These are phyloP conservation scores for Calcarisporium arbuscula DNA, from an alignment of 2,329 filamentous ascomycete species.

Conservation along the genomic window DNA sequence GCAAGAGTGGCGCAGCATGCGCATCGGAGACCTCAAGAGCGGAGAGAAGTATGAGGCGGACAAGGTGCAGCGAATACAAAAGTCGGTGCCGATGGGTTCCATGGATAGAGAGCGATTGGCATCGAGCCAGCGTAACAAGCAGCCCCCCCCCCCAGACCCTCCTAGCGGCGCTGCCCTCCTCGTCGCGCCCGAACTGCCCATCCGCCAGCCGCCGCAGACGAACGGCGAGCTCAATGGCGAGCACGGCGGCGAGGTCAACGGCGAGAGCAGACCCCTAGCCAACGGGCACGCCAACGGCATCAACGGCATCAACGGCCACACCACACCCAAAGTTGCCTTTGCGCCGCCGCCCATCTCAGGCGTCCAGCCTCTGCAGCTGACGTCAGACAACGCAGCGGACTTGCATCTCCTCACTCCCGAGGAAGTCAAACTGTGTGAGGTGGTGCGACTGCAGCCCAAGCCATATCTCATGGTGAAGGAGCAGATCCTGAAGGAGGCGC, in stretches of 20 bases:
- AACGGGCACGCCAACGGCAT: constrained; percentile 47
- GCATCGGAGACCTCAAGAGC: constrained; percentile 75
- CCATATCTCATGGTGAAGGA: constrained; percentile 95
- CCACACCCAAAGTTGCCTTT: constrained; percentile 41
- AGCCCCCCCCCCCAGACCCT: constrained; percentile 59
- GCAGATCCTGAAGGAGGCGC: constrained; percentile 79
- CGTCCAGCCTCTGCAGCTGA: constrained; percentile 59
- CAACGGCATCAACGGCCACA: constrained; percentile 32
- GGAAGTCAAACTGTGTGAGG: constrained; percentile 79
- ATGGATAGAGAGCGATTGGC: constrained; percentile 78
- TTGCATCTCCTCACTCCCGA: constrained; percentile 79
- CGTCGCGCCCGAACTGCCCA: constrained; percentile 70
- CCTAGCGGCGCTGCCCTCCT: constrained; percentile 69
- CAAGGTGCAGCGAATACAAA: constrained; percentile 70
- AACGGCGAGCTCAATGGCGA: constrained; percentile 39
- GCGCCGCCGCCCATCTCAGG: constrained; percentile 52
- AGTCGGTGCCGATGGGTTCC: constrained; percentile 64
- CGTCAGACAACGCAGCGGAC: constrained; percentile 72
- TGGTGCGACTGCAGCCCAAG: constrained; percentile 82
- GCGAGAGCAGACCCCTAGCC: constrained; percentile 45
- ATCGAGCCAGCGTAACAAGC: constrained; percentile 62
- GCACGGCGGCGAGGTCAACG: constrained; percentile 36
- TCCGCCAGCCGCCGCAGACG: constrained; percentile 41
- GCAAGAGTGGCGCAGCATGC: constrained; percentile 85
- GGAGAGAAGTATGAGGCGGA: constrained; percentile 92